A percentile compares a stretch with the other conserved stretches of the same genome.
phyloP scores from a whole-genome alignment of 78 protist species.

The Protostelium mycophagum region DNA sequence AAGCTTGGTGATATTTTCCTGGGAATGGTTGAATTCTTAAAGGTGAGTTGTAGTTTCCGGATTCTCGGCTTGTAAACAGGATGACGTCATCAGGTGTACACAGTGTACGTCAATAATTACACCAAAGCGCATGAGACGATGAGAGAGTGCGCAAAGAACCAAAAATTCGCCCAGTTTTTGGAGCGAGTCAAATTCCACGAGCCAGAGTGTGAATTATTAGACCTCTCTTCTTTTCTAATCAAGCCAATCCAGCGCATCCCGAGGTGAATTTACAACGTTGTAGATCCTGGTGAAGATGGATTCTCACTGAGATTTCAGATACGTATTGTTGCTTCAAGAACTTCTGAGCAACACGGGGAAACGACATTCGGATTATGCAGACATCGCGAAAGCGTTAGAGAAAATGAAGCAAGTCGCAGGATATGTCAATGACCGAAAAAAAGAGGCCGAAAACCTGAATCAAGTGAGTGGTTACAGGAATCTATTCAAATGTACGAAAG shows the following conservation, averaged over 20 bases:
- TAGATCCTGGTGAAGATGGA: background rate
- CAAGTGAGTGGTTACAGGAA: slow-evolving; percentile 20
- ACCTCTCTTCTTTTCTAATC: slow-evolving; percentile 42
- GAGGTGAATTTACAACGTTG: background rate
- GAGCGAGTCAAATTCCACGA: slow-evolving; percentile 14
- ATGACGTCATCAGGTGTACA: slow-evolving; percentile 19
- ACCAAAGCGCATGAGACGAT: slow-evolving; percentile 27
- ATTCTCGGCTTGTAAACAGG: no score
- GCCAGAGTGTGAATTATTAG: slow-evolving; percentile 28
- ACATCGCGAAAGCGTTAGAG: slow-evolving; percentile 44
- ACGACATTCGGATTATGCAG: slow-evolving; percentile 45
- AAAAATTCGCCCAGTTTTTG: slow-evolving; percentile 28
- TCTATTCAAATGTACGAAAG: slow-evolving; percentile 11
- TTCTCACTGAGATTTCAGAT: background rate
- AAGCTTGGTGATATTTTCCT: slow-evolving; percentile 54
- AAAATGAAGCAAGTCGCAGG: slow-evolving; percentile 65
- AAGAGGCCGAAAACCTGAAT: slow-evolving; percentile 69
- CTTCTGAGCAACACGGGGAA: slow-evolving; percentile 19
- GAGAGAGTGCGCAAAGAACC: slow-evolving; percentile 28
- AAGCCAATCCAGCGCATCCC: slow-evolving; percentile 61
- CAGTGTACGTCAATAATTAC: slow-evolving; percentile 61
- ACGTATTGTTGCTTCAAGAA: slow-evolving; percentile 54
- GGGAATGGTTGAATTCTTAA: slow-evolving; percentile 21
- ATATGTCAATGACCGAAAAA: slow-evolving; percentile 64
- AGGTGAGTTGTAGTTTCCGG: background rate